These are phyloP conservation scores for Trichoderma gamsii DNA, from an alignment of 495 filamentous ascomycete species.

Conservation along the genomic window DNA sequence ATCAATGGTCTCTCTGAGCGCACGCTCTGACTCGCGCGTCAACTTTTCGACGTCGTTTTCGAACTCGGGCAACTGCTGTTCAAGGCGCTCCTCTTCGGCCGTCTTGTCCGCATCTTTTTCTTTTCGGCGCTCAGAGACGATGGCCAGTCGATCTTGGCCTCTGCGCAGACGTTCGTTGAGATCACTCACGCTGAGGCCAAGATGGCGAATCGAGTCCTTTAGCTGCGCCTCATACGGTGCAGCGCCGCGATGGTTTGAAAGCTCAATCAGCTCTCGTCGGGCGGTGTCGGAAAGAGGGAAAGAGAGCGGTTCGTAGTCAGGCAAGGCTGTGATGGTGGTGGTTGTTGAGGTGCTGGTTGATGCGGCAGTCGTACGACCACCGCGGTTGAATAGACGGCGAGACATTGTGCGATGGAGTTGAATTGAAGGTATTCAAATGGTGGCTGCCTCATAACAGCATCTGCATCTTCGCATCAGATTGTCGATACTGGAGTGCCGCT, in stretches of 20 bases:
- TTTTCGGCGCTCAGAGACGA: slow-evolving; percentile 30
- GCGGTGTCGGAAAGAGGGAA: slow-evolving; percentile 39
- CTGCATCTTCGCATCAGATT: not conserved
- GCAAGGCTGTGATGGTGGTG: slow-evolving; percentile 37
- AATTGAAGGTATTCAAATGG: not conserved
- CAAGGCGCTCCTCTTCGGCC: slow-evolving; percentile 34
- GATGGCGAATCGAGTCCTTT: slow-evolving; percentile 28
- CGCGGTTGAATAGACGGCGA: slow-evolving; percentile 14
- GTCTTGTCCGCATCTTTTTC: slow-evolving; percentile 33
- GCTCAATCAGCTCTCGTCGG: slow-evolving; percentile 28
- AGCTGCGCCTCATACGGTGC: slow-evolving; percentile 36
- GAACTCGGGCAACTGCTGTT: slow-evolving; percentile 31
- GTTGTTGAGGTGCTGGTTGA: slow-evolving; percentile 18
- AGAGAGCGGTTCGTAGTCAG: slow-evolving; percentile 50
- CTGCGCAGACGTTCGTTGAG: slow-evolving; percentile 47
- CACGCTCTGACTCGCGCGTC: slow-evolving; percentile 37
- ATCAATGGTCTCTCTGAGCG: slow-evolving; percentile 41
- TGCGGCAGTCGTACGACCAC: slow-evolving; percentile 20
- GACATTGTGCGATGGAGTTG: not conserved
- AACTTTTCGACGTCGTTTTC: slow-evolving; percentile 33
- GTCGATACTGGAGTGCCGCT: not conserved
- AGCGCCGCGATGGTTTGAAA: slow-evolving; percentile 28
- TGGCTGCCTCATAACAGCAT: not conserved
- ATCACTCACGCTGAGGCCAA: slow-evolving; percentile 40
- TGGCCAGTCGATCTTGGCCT: slow-evolving; percentile 42